Base-by-base conservation (phyloP, 73 alveolate species). In the Paramecium octaurelia region DNA sequence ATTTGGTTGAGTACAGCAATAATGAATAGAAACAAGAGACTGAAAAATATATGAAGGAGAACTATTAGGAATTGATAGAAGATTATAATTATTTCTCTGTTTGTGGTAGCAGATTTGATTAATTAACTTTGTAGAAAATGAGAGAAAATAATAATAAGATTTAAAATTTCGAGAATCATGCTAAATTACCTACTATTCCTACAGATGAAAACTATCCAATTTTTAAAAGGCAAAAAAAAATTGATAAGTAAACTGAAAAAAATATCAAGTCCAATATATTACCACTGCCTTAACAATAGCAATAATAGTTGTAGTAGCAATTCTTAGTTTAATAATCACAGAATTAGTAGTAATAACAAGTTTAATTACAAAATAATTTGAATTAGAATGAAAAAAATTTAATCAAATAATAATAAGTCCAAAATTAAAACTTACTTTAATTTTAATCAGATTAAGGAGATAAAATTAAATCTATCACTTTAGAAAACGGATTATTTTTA, bases 41-140 rank as follows among this genome's bases (percentile, higher is more conserved):
- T 40, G 87, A 73, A 18, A 73, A 73, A 40, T 73, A 36, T 36
- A 73, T 73, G 87, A 73, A 73, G 35, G 87, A 73, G 40, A 73
- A 73, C 6, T 73, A 73, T 73, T 43, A 20, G n/a, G 87, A 73
- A 36, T 18, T 73, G 14, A 38, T 73, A 14, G 87, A 73, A 40
- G 87, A 73, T 73, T 73, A 36, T 38, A 34, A 73, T 36, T 73
- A 36, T 38, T 73, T 36, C 14, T 34, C 87, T n/a, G 87, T 73
- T 34, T 36, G 60, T 73, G 87, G 68, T 36, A 40, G 46, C 7
- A 31, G 87, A 35, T 73, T 29, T 11, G 87, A 73, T 40, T 38
- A 73, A 73, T 20, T 9, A 35, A 36, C 59, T 14, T 43, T 73
- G 5, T 9, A 12, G 9, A 29, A 73, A 73, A 73, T 29, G 59